Base-by-base conservation (phyloP, 2,329 filamentous ascomycete species). In the Mycocentrospora acerina region DNA sequence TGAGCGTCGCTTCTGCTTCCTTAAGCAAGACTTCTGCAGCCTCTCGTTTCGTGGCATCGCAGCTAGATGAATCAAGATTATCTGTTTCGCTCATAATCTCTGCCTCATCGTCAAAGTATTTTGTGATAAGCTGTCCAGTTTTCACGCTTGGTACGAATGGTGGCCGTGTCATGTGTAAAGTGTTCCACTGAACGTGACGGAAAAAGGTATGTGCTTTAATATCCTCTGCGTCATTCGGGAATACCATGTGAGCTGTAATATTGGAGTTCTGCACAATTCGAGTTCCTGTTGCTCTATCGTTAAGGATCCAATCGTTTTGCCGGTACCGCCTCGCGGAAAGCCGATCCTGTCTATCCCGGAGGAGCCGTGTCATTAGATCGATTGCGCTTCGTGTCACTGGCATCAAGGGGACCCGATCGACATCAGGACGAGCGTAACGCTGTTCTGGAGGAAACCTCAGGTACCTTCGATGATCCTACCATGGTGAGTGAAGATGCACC, bases 131-230 rank as follows among this genome's bases (percentile, higher is more conserved):
- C 44, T 75, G 72, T 16, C 66, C 63, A 25, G 67, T 64, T 9
- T 64, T 60, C 16, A 96, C 82, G 8, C 81, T 77, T 0, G 91
- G 91, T 1, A 94, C 73, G 56, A 94, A 91, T 0, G 90, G 90
- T 1, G 91, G 90, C 7, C 73, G 72, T 38, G 81, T 77, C 24
- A 78, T 69, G 57, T 93, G 86, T 12, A 95, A 68, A 1, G 78
- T 79, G 11, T 86, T 80, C 93, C 89, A 97, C 1, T 81, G 78
- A 12, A 94, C 80, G 33, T 82, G 81, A 40, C 76, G 77, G 71
- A 97, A 97, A 78, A 91, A 97, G 9, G 81, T 80, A 67, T 97
- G 93, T 3, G 77, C 70, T 64, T 94, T 96, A 73, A 97, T 94
- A 38, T 96, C 90, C 48, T 87, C 81, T 1, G 88, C 90, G 57